These are phyloP conservation scores for Colletotrichum aenigma DNA, from an alignment of 2,329 filamentous ascomycete species.

Conservation along the genomic window DNA sequence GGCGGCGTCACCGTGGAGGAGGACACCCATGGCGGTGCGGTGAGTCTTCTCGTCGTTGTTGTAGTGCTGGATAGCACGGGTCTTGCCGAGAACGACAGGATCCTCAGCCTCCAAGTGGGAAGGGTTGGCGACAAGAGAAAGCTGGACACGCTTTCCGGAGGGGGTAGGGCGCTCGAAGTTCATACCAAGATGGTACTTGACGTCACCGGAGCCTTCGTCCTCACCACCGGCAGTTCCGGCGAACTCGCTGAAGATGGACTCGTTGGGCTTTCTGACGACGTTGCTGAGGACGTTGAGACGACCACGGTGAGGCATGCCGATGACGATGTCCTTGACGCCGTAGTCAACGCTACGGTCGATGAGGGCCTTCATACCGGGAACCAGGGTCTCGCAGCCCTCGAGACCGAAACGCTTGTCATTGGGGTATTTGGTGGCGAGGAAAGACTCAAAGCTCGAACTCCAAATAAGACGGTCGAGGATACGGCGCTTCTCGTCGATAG, in stretches of 20 bases:
- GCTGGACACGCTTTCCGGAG: slow-evolving; percentile 98
- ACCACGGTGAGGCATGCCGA: slow-evolving; percentile 98
- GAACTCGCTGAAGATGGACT: slow-evolving; percentile 99
- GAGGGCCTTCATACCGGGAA: slow-evolving; percentile 98
- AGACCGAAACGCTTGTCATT: slow-evolving; percentile 99
- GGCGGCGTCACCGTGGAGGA: slow-evolving; percentile 96
- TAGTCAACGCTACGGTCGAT: slow-evolving; percentile 99
- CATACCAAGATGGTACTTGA: slow-evolving; percentile 99
- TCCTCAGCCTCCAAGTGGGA: slow-evolving; percentile 98
- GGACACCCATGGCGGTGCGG: slow-evolving; percentile 89
- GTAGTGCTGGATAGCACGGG: slow-evolving; percentile 97
- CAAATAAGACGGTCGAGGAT: slow-evolving; percentile 98
- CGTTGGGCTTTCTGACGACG: slow-evolving; percentile 98
- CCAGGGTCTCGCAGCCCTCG: slow-evolving; percentile 94
- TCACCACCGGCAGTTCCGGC: slow-evolving; percentile 84
- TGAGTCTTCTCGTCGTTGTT: slow-evolving; percentile 95
- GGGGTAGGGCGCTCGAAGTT: slow-evolving; percentile 99
- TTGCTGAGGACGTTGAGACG: slow-evolving; percentile 98
- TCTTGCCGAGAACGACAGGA: slow-evolving; percentile 96
- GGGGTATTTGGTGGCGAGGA: slow-evolving; percentile 96
- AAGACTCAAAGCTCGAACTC: slow-evolving; percentile 96
- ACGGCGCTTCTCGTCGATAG: slow-evolving; percentile 95
- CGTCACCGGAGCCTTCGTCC: slow-evolving; percentile 96
- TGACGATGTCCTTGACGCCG: slow-evolving; percentile 98
- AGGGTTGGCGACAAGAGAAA: slow-evolving; percentile 96